These are phyloP conservation scores for Neurospora sp. DNA, from an alignment of 495 filamentous ascomycete genomes.

Conservation along the genomic window DNA sequence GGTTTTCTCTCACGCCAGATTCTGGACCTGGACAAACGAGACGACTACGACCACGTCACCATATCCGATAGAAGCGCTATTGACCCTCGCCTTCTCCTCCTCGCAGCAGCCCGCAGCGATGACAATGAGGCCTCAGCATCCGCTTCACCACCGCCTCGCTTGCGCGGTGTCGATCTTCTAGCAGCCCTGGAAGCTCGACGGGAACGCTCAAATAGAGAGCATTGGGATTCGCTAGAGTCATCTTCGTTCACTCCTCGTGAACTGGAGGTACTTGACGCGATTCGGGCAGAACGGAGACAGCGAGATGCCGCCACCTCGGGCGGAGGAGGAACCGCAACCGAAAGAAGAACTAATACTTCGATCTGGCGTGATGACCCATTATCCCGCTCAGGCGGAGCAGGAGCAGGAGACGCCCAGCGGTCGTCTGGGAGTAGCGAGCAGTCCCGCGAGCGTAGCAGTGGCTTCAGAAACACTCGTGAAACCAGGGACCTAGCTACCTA, in stretches of 20 bases:
- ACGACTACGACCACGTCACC: slow-evolving; percentile 41
- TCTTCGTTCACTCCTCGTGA: not conserved
- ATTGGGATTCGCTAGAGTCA: slow-evolving; percentile 6
- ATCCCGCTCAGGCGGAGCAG: not conserved
- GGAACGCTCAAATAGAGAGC: slow-evolving; percentile 6
- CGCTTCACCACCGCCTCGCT: not conserved
- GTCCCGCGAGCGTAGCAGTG: not conserved
- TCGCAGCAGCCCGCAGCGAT: not conserved
- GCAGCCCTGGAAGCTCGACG: not conserved
- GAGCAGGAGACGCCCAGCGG: not conserved
- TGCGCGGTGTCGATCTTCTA: not conserved
- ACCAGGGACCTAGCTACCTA: not conserved
- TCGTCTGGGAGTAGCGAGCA: not conserved
- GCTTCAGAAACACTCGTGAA: not conserved
- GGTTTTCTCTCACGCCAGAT: slow-evolving; percentile 69
- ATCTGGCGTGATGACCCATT: not conserved
- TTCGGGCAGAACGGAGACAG: not conserved
- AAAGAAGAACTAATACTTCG: not conserved
- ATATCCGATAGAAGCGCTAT: slow-evolving; percentile 37
- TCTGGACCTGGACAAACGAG: slow-evolving; percentile 50
- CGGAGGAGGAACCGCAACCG: not conserved
- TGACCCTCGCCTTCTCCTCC: slow-evolving; percentile 33
- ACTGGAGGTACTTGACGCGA: not conserved
- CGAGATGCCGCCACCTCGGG: not conserved
- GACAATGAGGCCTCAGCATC: not conserved